Conservation (phyloP, 2,329 filamentous ascomycete genomes). For the Fusarium sterilihyphosum region DNA sequence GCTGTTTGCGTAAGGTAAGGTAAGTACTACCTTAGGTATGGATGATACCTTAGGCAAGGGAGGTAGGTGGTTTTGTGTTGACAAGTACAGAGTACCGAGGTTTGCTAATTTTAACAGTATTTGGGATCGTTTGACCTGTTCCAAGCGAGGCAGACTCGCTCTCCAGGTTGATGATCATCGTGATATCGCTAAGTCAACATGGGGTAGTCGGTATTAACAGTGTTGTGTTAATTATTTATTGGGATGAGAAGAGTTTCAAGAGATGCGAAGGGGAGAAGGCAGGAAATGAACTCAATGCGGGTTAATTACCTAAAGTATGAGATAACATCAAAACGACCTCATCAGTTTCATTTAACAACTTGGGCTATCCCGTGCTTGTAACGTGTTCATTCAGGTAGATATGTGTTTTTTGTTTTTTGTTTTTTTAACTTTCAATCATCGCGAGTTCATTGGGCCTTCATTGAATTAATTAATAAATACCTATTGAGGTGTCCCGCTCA, state of each 20-base stretch:
- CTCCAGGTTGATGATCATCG: conserved; percentile 4
- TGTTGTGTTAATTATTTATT: neutral
- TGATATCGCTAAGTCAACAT: conserved; percentile 21
- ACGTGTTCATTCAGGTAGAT: neutral
- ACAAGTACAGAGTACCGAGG: neutral
- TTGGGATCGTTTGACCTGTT: conserved; percentile 14
- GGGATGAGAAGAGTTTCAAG: neutral
- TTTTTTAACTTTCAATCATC: neutral
- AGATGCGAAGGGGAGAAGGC: neutral
- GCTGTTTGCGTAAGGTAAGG: neutral
- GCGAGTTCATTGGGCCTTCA: neutral
- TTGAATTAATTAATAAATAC: neutral
- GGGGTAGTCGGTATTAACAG: neutral
- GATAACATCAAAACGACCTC: neutral
- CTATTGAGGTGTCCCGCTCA: conserved; percentile 1
- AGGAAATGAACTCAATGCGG: neutral
- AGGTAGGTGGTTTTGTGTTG: neutral
- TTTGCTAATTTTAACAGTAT: conserved; percentile 39
- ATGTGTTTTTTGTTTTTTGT: neutral
- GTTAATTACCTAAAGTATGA: neutral
- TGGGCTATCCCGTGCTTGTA: neutral
- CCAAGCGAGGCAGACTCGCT: conserved; percentile 13
- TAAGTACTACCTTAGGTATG: neutral
- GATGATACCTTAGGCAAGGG: too few species aligned
- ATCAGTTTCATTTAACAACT: neutral